Conservation (phyloP, 495 filamentous ascomycete species). For the Xylaria longipes region DNA sequence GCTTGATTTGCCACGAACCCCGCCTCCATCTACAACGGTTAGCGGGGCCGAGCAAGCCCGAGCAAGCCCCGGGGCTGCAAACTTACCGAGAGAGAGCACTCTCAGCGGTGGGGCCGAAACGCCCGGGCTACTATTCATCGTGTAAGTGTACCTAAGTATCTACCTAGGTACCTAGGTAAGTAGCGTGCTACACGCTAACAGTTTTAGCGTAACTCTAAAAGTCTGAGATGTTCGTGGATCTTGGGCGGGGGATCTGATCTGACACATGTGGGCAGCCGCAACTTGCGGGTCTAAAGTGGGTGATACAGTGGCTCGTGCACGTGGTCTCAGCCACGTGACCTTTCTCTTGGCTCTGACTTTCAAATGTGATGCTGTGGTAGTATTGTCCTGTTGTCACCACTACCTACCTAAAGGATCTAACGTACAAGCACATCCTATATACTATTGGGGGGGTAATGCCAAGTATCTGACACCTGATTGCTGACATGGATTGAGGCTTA, state of each 20-base stretch:
- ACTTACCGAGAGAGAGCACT: constrained; percentile 27
- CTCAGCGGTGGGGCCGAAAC: constrained; percentile 13
- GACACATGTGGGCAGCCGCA: too few species aligned
- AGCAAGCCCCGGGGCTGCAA: not conserved
- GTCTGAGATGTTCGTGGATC: not conserved
- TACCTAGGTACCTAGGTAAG: not conserved
- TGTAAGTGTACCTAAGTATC: too few species aligned
- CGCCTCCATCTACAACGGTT: constrained; percentile 39
- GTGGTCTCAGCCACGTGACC: not conserved
- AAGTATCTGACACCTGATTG: too few species aligned
- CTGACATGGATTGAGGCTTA: too few species aligned
- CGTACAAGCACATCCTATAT: too few species aligned
- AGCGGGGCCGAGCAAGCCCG: not conserved
- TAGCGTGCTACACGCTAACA: not conserved
- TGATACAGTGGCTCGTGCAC: not conserved
- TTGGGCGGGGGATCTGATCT: not conserved
- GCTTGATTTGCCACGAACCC: constrained; percentile 44
- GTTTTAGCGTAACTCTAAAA: not conserved
- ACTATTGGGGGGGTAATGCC: too few species aligned
- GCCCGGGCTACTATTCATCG: not conserved
- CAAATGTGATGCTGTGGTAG: too few species aligned
- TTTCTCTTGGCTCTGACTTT: not conserved
- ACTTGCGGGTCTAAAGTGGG: not conserved
- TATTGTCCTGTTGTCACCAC: too few species aligned
- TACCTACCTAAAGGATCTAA: too few species aligned